These are phyloP conservation scores for Geopyxis carbonaria DNA, from an alignment of 495 filamentous ascomycete species.

Conservation along the genomic window DNA sequence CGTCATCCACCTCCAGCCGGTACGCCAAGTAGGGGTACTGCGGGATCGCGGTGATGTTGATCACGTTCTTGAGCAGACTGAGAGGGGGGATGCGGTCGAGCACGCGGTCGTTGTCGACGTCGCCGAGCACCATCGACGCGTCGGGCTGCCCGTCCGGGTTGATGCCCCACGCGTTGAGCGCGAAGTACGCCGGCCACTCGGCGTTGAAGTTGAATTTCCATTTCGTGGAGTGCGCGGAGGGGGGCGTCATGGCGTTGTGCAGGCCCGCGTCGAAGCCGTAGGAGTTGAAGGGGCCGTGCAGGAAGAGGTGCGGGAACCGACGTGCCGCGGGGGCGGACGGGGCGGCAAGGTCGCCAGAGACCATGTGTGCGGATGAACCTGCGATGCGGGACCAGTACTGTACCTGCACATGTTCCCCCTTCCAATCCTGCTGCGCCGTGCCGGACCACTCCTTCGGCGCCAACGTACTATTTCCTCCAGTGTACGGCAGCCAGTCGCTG, in stretches of 20 bases:
- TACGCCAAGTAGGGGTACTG: constrained; percentile 40
- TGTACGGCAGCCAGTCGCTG: too few relatives aligned
- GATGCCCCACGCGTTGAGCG: constrained; percentile 54
- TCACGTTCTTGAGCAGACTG: constrained; percentile 35
- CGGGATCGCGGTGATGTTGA: constrained; percentile 45
- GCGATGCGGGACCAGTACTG: constrained; percentile 51
- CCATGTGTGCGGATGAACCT: constrained; percentile 47
- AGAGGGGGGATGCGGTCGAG: constrained; percentile 48
- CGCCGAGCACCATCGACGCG: constrained; percentile 39
- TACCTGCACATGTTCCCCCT: too few relatives aligned
- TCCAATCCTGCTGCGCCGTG: too few relatives aligned
- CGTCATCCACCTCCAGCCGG: constrained; percentile 41
- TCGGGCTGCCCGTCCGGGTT: constrained; percentile 49
- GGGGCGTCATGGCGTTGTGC: constrained; percentile 36
- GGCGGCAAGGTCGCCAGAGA: constrained; percentile 41
- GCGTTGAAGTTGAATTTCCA: constrained; percentile 48
- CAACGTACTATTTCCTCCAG: too few relatives aligned
- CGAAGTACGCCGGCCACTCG: constrained; percentile 47
- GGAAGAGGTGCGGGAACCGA: constrained; percentile 47
- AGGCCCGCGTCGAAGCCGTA: constrained; percentile 52
- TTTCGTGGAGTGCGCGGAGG: constrained; percentile 35
- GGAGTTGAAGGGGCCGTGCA: constrained; percentile 49
- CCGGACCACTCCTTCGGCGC: too few relatives aligned
- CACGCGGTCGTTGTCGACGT: constrained; percentile 43
- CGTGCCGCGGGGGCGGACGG: constrained; percentile 26